Evolutionary conservation across 495 filamentous ascomycete species (phyloP).

Genomic region (Annulohypoxylon moriforme): DNA sequence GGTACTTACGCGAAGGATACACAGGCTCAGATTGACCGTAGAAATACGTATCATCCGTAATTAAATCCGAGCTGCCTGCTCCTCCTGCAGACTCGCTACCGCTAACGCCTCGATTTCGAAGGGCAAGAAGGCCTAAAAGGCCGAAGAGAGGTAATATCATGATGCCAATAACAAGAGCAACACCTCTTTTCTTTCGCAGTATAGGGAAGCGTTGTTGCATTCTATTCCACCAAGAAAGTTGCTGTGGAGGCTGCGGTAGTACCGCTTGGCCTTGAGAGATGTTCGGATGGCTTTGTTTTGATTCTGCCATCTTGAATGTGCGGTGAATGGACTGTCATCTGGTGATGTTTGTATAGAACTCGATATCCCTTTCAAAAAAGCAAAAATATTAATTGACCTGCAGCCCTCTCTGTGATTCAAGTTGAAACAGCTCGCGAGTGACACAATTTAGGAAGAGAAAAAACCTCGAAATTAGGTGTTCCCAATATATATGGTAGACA

Average conservation of each 20-base stretch:
- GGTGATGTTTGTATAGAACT: neutral
- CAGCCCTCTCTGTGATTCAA: neutral
- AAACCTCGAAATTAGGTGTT: neutral
- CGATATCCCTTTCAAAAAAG: neutral
- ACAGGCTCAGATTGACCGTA: slow-evolving; percentile 75
- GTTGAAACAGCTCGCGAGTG: neutral
- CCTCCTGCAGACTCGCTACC: neutral
- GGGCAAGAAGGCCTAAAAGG: slow-evolving; percentile 45
- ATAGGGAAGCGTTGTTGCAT: slow-evolving; percentile 54
- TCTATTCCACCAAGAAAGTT: slow-evolving; percentile 48
- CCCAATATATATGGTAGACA: neutral
- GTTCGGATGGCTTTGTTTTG: slow-evolving; percentile 17
- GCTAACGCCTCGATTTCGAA: slow-evolving; percentile 30
- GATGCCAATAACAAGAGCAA: slow-evolving; percentile 49
- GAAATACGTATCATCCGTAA: slow-evolving; percentile 60
- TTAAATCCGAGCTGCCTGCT: slow-evolving; percentile 41
- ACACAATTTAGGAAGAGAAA: neutral
- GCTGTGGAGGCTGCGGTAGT: slow-evolving; percentile 16
- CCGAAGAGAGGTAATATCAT: slow-evolving; percentile 50
- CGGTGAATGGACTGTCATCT: slow-evolving; percentile 26
- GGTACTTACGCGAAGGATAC: slow-evolving; percentile 86
- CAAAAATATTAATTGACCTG: neutral
- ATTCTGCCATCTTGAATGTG: slow-evolving; percentile 28
- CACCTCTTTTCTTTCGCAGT: slow-evolving; percentile 52
- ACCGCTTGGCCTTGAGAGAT: slow-evolving; percentile 32